Conservation (phyloP, 192 early-diverging fungal genomes). For the Linnemannia zychae region DNA sequence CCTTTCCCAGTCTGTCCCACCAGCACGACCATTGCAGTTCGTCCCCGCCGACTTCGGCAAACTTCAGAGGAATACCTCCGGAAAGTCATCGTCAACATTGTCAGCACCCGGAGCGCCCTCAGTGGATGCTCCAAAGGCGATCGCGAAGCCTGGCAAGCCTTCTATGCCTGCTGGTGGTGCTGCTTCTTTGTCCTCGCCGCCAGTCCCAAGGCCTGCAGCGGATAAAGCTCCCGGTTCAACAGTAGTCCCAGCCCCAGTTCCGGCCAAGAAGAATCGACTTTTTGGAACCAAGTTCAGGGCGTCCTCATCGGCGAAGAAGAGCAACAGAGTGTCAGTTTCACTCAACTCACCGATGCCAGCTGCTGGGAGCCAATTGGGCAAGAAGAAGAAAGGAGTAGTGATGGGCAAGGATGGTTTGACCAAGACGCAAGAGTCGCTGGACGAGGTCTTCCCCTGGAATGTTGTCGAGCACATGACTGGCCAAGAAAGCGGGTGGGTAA, state of each 20-base stretch:
- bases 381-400: slow-evolving; percentile 12
- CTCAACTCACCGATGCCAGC: not conserved
- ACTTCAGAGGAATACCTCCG: slow-evolving; percentile 49
- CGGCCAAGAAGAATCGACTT: slow-evolving; percentile 30
- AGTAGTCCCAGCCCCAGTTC: slow-evolving; percentile 2
- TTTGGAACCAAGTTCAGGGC: slow-evolving; percentile 29
- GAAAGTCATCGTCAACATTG: slow-evolving; percentile 26
- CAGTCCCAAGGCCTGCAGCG: slow-evolving; percentile 17
- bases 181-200: slow-evolving; percentile 40
- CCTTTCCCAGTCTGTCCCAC: not conserved
- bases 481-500: slow-evolving; percentile 50
- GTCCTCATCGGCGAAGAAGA: slow-evolving; percentile 17
- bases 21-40: not conserved
- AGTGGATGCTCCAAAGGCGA: slow-evolving; percentile 24
- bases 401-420: slow-evolving; percentile 33
- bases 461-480: slow-evolving; percentile 47
- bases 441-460: slow-evolving; percentile 52
- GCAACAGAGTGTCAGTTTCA: slow-evolving; percentile 24
- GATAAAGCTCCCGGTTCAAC: slow-evolving; percentile 1
- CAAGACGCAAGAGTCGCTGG: slow-evolving; percentile 51
- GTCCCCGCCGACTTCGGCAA: slow-evolving; percentile 29
- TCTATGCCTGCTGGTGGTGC: slow-evolving; percentile 50
- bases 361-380: not conserved
- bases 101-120: slow-evolving; percentile 20
- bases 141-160: slow-evolving; percentile 41